Evolutionary conservation across 441 rosid genomes (phyloP).

Genomic region (Adansonia rubrostipa): DNA sequence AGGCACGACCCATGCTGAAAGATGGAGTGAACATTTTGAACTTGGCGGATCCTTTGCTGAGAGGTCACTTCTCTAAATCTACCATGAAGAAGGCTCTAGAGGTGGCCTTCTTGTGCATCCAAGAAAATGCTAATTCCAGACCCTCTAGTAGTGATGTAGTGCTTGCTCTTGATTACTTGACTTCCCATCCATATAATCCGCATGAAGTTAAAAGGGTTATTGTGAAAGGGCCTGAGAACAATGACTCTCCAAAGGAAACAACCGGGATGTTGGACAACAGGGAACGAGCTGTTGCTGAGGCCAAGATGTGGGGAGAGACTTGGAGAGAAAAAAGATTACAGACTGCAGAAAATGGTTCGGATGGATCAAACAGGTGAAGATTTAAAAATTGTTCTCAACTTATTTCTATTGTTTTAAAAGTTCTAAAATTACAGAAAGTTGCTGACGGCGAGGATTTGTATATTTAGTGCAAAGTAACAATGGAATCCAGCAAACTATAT

Average conservation of each 20-base stretch:
- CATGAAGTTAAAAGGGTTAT: neutral
- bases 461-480: neutral
- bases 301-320: constrained; percentile 57
- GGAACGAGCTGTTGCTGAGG: constrained; percentile 54
- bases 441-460: neutral
- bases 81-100: constrained; percentile 41
- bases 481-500: neutral
- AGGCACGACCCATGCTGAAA: constrained; percentile 40
- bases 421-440: neutral
- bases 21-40: constrained; percentile 26
- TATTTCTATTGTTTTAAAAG: neutral
- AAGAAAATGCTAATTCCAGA: constrained; percentile 42
- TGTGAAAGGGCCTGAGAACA: constrained; percentile 9
- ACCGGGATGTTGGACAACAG: constrained; percentile 37
- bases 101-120: constrained; percentile 48
- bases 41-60: constrained; percentile 52
- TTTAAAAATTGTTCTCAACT: neutral
- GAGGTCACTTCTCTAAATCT: constrained; percentile 32
- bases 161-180: constrained; percentile 44
- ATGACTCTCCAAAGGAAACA: constrained; percentile 40
- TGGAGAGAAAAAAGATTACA: constrained; percentile 40
- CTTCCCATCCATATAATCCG: constrained; percentile 28
- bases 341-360: constrained; percentile 12
- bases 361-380: constrained; percentile 13
- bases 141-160: constrained; percentile 50